These are phyloP conservation scores for Metschnikowia kofuensis DNA, from an alignment of 805 yeast genomes.

Conservation along the genomic window DNA sequence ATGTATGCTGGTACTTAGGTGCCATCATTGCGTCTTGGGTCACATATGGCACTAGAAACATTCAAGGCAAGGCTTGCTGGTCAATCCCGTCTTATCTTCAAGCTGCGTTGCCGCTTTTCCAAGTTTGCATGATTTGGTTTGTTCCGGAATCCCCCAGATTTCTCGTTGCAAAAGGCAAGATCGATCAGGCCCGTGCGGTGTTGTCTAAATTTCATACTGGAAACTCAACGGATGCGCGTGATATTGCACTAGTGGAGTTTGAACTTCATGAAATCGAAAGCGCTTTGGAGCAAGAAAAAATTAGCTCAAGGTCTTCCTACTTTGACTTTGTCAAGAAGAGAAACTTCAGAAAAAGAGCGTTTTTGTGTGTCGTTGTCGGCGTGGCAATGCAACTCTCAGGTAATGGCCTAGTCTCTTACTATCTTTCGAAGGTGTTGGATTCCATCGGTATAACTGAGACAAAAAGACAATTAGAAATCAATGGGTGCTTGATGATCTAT, in stretches of 20 bases:
- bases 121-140: constrained; percentile 21
- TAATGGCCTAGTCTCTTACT: constrained; percentile 51
- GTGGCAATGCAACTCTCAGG: constrained; percentile 47
- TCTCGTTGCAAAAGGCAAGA: constrained; percentile 38
- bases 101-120: constrained; percentile 45
- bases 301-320: constrained; percentile 32
- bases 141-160: constrained; percentile 53
- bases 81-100: constrained; percentile 54
- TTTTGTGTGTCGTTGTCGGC: constrained; percentile 32
- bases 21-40: constrained; percentile 54
- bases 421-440: constrained; percentile 46
- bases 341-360: constrained; percentile 41
- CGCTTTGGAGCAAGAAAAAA: constrained; percentile 37
- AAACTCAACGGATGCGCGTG: constrained; percentile 25
- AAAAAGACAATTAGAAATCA: constrained; percentile 42
- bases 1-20: constrained; percentile 52
- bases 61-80: constrained; percentile 39
- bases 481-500: constrained; percentile 38
- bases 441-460: constrained; percentile 52
- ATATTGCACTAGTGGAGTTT: constrained; percentile 18
- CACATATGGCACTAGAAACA: constrained; percentile 43
- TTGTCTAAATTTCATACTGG: constrained; percentile 42
- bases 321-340: constrained; percentile 36
- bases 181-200: constrained; percentile 42
- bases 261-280: constrained; percentile 25